phyloP scores from a whole-genome alignment of 2,329 filamentous ascomycete genomes.

The Penicillium italicum region DNA sequence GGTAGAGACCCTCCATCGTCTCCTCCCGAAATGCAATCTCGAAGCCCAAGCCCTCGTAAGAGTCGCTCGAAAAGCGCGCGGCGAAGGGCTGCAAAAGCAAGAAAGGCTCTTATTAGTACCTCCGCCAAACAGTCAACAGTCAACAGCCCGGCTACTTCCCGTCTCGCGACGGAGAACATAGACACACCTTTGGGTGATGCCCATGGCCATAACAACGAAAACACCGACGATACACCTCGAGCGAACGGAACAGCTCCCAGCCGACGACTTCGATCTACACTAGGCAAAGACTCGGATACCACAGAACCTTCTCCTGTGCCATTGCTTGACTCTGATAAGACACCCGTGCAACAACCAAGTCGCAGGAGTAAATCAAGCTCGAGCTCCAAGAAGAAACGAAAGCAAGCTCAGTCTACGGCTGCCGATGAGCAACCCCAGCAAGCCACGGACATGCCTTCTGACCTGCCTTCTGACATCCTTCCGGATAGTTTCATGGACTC shows the following conservation, averaged over 20 bases:
- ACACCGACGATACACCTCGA: constrained; percentile 1
- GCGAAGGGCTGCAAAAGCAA: constrained; percentile 14
- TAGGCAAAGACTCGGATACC: constrained; percentile 14
- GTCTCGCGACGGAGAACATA: background rate
- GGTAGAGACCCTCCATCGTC: constrained; percentile 35
- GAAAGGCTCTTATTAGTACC: constrained; percentile 9
- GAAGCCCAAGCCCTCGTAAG: constrained; percentile 22
- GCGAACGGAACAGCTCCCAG: constrained; percentile 15
- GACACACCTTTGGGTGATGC: constrained; percentile 6
- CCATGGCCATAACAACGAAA: constrained; percentile 11
- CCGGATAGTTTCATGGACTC: constrained; percentile 17
- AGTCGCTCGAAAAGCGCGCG: constrained; percentile 9
- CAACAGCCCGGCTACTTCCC: constrained; percentile 9
- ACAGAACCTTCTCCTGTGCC: background rate
- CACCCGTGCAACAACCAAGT: background rate
- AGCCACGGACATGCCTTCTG: background rate
- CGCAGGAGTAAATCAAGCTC: constrained; percentile 12
- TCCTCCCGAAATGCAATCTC: constrained; percentile 30
- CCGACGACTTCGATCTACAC: constrained; percentile 26
- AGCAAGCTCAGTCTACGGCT: constrained; percentile 1
- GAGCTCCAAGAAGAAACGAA: constrained; percentile 11
- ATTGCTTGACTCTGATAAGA: constrained; percentile 3
- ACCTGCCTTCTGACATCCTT: background rate
- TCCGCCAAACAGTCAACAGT: constrained; percentile 4
- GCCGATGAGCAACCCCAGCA: background rate